Evolutionary conservation across 306 rosid genomes (phyloP), one percentile per base, ranked within the genome.

Genomic region (Ceratonia siliqua): DNA sequence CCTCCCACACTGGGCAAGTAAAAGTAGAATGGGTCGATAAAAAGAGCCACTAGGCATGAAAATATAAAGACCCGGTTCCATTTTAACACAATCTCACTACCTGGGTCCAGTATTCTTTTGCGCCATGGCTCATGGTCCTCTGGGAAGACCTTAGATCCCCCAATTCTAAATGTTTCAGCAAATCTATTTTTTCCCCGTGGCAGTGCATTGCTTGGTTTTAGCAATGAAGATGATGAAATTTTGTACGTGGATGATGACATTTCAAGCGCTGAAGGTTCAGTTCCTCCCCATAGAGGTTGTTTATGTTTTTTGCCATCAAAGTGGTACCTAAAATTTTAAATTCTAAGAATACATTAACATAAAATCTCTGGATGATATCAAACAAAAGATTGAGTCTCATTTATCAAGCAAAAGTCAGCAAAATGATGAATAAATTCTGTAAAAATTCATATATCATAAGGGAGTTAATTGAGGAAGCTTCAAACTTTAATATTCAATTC

Each of bases 21-120:
- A 78, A 94, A 91, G 75, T 90, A 94, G 64, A 94, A 43, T 0
- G 98, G 98, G 70, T 94, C 98, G n/a, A 94, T 81, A 79, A 83
- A 83, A 58, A 83, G 84, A 15, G 98, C 98, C 76, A 94, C 82
- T 88, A 94, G 83, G 84, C 98, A 89, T 0, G 92, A 82, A 77
- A 92, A 80, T 17, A 94, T 89, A 81, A 94, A 94, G 50, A 91
- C 85, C 78, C 97, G 80, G 78, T 94, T 91, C 98, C 98, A 94
- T 87, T 89, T 88, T 78, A 94, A 73, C 69, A 94, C 90, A 49
- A 94, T 89, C 67, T 84, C 87, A 10, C 98, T 89, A 56, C 97
- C 94, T 4, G 97, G 98, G 84, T 94, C 98, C 54, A 94, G 92
- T 78, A 91, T 91, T 75, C 91, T 82, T 73, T 84, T 88, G 22